phyloP scores from a whole-genome alignment of 2,329 filamentous ascomycete species.

The Monosporascus sp. region DNA sequence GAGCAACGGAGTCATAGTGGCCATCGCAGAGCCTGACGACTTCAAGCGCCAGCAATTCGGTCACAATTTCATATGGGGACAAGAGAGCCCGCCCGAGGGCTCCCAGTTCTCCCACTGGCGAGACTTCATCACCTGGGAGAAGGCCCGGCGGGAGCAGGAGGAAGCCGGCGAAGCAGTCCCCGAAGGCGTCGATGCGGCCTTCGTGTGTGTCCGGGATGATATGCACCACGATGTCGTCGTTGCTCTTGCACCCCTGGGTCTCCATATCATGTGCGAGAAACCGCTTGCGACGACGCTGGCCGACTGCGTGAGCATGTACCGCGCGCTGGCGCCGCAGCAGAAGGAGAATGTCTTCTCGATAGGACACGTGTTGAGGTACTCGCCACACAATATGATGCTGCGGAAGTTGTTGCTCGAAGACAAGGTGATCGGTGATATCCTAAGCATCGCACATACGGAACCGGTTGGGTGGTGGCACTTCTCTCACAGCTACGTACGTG shows the following conservation, averaged over 20 bases:
- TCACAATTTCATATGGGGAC: conserved; percentile 66
- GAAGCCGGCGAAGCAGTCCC: conserved; percentile 43
- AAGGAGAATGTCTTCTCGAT: conserved; percentile 67
- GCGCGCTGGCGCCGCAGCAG: conserved; percentile 41
- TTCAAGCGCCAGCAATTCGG: conserved; percentile 74
- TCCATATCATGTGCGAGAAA: conserved; percentile 95
- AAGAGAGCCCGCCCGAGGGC: conserved; percentile 43
- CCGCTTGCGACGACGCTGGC: conserved; percentile 74
- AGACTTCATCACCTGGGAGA: conserved; percentile 71
- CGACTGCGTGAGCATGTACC: conserved; percentile 74
- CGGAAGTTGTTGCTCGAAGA: conserved; percentile 72
- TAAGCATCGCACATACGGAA: conserved; percentile 87
- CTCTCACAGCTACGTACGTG: conserved; percentile 81
- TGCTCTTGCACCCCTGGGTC: conserved; percentile 60
- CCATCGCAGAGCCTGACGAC: conserved; percentile 73
- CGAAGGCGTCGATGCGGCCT: conserved; percentile 56
- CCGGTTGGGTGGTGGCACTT: conserved; percentile 98
- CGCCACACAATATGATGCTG: conserved; percentile 83
- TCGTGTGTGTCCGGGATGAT: conserved; percentile 74
- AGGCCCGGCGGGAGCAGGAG: conserved; percentile 49
- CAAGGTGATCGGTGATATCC: conserved; percentile 72
- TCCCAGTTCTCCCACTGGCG: conserved; percentile 71
- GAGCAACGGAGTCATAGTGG: conserved; percentile 64
- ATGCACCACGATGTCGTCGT: conserved; percentile 78
- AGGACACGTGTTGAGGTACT: conserved; percentile 90